Base-by-base conservation (phyloP, 2,329 filamentous ascomycete species). In the Talaromyces islandicus region DNA sequence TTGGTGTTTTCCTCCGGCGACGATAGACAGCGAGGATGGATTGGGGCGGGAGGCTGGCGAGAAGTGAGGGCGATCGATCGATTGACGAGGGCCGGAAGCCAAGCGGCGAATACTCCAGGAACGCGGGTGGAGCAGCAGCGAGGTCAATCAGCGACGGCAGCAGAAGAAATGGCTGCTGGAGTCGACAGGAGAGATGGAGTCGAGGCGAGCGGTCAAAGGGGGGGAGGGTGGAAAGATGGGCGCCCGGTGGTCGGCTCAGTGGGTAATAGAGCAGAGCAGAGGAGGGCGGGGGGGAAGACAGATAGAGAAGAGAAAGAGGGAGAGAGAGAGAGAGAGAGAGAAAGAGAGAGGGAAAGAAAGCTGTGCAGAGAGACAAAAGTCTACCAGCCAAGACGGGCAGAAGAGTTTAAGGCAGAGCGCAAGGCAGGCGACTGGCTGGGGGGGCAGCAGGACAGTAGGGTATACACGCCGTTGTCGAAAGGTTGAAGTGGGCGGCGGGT, bases 271-370 rank as follows among this genome's bases (percentile, higher is more conserved):
- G 48, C 19, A 48, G 50, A 62, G 54, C 35, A 59, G 63, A 61
- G 54, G 30, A 60, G 59, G 62, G 56, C 62, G 62, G 59, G 62
- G 59, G 60, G 58, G 58, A n/a, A 24, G 19, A 46, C 43, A 62
- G 60, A 66, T 66, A 67, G 64, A 69, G 65, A 65, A 67, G 63
- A 66, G 64, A 66, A 64, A 56, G 52, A 65, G 67, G 64, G 58
- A 67, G 64, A 56, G 63, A 61, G 61, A 59, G 59, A 43, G 60
- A 58, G 58, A n/a, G n/a, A n/a, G n/a, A n/a, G n/a, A n/a, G n/a
- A n/a, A 43, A 51, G 29, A 53, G 64, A 63, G 60, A 57, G 61
- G 60, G 52, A 64, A 65, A 46, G 43, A 11, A 27, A 27, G 25
- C 25, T 21, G 43, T 24, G 43, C n/a, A 46, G 21, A 12, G 11